Base-by-base conservation (phyloP, 306 rosid species). In the Sophora flavescens region DNA sequence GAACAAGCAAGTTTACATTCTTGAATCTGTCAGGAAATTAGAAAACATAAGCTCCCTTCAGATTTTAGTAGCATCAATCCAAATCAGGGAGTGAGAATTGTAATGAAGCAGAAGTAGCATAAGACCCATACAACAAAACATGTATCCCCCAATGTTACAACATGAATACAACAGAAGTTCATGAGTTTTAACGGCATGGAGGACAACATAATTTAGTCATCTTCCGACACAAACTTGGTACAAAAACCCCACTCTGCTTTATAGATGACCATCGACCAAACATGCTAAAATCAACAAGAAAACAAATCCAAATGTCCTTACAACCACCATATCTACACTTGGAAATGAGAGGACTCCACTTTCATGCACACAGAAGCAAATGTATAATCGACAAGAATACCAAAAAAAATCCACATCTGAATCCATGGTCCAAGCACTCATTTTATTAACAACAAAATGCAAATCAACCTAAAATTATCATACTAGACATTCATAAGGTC, bases 151-250 rank as follows among this genome's bases (percentile, higher is more conserved):
- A 66, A 65, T 28, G 77, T 64, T 51, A 52, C 58, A 38, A 6
- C 84, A 85, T 78, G 86, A 82, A 78, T 45, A 74, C 12, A 51
- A 68, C 2, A n/a, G 28, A 50, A 14, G 6, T 70, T 70, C 88
- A 82, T n/a, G 76, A 70, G 70, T 39, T 35, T 48, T 39, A 12
- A 42, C 8, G 6, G 4, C 50, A 39, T 30, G 36, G 63, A 59
- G 74, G 82, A 32, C 10, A 41, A 38, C 14, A 44, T 44, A 11
- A 10, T 44, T 2, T 44, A 44, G 50, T 44, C 50, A 44, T 44
- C 50, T 44, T 44, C 50, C 50, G 50, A 44, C 50, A 44, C 50
- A 44, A 44, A 4, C 14, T 44, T 44, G 50, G 50, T 9, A 44
- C 14, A 44, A 4, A 44, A 44, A 4, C 50, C 10, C 50, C 14